These are phyloP conservation scores for Crithidia mellificae DNA, from an alignment of 208 protist species.

Conservation along the genomic window DNA sequence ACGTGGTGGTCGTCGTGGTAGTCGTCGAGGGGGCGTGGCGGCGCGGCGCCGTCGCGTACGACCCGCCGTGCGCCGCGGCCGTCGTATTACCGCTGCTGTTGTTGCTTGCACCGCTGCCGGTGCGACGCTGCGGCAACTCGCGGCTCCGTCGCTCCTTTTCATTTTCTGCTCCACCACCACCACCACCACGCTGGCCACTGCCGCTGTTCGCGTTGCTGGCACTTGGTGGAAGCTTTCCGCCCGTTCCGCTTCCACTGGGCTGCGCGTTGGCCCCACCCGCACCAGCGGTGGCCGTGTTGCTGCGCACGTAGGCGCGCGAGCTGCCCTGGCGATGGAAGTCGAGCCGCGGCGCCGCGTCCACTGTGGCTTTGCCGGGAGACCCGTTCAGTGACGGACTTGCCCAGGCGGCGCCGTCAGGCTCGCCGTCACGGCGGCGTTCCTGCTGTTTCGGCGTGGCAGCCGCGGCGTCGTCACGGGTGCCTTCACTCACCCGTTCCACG, in stretches of 20 bases:
- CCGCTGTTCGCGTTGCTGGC: constrained; percentile 9
- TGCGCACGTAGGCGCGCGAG: constrained; percentile 19
- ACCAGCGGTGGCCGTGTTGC: constrained; percentile 20
- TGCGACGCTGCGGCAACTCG: constrained; percentile 1
- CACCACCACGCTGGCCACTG: neutral
- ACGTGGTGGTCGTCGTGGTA: neutral
- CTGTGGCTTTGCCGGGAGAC: constrained; percentile 15
- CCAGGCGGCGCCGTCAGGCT: neutral
- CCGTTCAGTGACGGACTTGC: neutral
- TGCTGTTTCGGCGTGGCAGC: constrained; percentile 14
- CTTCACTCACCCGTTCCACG: neutral
- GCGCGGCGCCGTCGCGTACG: constrained; percentile 5
- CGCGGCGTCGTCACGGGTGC: constrained; percentile 1
- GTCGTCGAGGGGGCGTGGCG: neutral
- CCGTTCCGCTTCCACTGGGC: too few species aligned
- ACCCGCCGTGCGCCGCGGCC: neutral
- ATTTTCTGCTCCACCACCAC: neutral
- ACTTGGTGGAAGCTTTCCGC: too few species aligned
- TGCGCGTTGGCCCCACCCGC: neutral
- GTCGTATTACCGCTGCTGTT: neutral
- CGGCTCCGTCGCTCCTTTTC: constrained; percentile 7
- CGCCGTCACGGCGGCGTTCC: too few species aligned
- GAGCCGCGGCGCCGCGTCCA: constrained; percentile 40
- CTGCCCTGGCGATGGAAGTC: constrained; percentile 41
- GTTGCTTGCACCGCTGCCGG: neutral